These are phyloP conservation scores for Diaporthe vaccinii DNA, from an alignment of 2,329 filamentous ascomycete genomes.

Conservation along the genomic window DNA sequence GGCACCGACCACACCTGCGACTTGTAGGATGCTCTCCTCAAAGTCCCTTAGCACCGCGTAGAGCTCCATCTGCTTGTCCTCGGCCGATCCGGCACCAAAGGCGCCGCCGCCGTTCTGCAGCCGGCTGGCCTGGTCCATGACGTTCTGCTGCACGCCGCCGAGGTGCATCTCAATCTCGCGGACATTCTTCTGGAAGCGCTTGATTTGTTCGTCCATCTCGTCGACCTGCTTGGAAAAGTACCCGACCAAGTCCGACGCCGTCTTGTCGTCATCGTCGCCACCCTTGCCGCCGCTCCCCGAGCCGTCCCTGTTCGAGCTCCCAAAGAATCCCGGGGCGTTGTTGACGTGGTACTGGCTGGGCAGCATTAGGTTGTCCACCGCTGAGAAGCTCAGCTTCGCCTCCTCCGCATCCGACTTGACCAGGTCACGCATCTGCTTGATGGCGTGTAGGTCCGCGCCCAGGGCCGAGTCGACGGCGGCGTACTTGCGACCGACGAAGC, in stretches of 20 bases:
- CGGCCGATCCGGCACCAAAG: slow-evolving; percentile 53
- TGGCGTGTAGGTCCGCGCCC: slow-evolving; percentile 56
- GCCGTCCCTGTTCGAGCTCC: slow-evolving; percentile 53
- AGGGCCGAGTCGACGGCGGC: slow-evolving; percentile 58
- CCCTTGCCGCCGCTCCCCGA: slow-evolving; percentile 55
- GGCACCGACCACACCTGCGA: slow-evolving; percentile 71
- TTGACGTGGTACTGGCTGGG: slow-evolving; percentile 61
- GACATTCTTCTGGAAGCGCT: slow-evolving; percentile 69
- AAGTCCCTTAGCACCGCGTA: slow-evolving; percentile 74
- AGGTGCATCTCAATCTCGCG: slow-evolving; percentile 76
- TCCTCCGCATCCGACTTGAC: slow-evolving; percentile 58
- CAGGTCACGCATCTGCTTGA: slow-evolving; percentile 57
- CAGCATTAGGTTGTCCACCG: slow-evolving; percentile 61
- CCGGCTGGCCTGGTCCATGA: slow-evolving; percentile 72
- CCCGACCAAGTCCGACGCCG: slow-evolving; percentile 71
- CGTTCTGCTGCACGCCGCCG: slow-evolving; percentile 71
- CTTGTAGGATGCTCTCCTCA: slow-evolving; percentile 73
- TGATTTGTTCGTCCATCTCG: slow-evolving; percentile 71
- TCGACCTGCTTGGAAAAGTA: slow-evolving; percentile 75
- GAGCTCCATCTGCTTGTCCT: slow-evolving; percentile 65
- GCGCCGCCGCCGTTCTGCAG: slow-evolving; percentile 57
- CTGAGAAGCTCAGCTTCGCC: slow-evolving; percentile 59
- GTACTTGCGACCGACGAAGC: slow-evolving; percentile 60
- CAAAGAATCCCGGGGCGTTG: slow-evolving; percentile 55
- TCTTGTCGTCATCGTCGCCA: slow-evolving; percentile 53